phyloP scores from a whole-genome alignment of 805 yeast genomes.

The Torulaspora franciscae region DNA sequence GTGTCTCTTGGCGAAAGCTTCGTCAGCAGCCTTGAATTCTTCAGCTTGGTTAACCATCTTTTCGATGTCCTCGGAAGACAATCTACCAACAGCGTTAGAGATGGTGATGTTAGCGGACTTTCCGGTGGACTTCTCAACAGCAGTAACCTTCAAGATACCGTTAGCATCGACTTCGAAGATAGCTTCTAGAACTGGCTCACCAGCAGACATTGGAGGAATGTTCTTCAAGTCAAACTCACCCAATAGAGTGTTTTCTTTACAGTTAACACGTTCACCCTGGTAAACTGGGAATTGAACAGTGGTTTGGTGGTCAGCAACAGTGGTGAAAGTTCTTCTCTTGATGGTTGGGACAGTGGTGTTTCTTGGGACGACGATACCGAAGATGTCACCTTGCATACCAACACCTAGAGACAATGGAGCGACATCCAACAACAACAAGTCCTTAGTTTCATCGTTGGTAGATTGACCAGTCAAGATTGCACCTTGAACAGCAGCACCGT shows the following conservation, averaged over 20 bases:
- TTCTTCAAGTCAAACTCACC: slow-evolving; percentile 99
- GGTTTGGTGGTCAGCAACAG: slow-evolving; percentile 98
- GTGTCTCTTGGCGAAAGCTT: slow-evolving; percentile 98
- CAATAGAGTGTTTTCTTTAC: slow-evolving; percentile 92
- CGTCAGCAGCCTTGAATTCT: slow-evolving; percentile 98
- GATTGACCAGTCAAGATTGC: slow-evolving; percentile 94
- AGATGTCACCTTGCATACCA: slow-evolving; percentile 99
- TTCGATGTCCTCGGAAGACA: slow-evolving; percentile 93
- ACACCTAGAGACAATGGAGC: slow-evolving; percentile 98
- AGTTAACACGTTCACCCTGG: slow-evolving; percentile 99
- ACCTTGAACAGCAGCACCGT: slow-evolving; percentile 99
- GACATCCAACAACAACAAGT: slow-evolving; percentile 91
- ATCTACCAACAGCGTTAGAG: slow-evolving; percentile 98
- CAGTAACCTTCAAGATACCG: slow-evolving; percentile 99
- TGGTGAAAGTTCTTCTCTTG: slow-evolving; percentile 98
- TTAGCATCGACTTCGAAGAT: slow-evolving; percentile 98
- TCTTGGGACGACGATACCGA: slow-evolving; percentile 98
- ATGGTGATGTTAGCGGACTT: slow-evolving; percentile 97
- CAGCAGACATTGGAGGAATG: slow-evolving; percentile 97
- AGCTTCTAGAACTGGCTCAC: slow-evolving; percentile 98
- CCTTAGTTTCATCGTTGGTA: slow-evolving; percentile 88
- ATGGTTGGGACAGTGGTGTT: slow-evolving; percentile 99
- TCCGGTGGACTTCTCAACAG: slow-evolving; percentile 98
- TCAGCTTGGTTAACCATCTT: slow-evolving; percentile 99
- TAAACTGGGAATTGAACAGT: slow-evolving; percentile 98